Evolutionary conservation across 78 protist genomes (phyloP).

Genomic region (Bodo saltans): DNA sequence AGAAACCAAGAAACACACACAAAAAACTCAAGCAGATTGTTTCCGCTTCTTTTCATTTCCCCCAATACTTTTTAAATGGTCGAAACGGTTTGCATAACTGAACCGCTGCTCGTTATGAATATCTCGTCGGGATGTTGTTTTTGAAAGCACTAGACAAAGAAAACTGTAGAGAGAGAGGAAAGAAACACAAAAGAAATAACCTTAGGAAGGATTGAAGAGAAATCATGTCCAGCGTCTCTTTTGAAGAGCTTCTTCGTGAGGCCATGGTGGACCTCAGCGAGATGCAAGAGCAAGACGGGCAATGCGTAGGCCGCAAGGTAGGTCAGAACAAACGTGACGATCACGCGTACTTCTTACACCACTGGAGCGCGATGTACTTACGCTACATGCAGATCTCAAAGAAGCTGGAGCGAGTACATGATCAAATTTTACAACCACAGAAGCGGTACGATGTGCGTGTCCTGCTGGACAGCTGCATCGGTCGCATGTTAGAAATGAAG

Average conservation of each 20-base stretch:
- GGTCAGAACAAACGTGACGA: background rate
- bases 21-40: too few species aligned
- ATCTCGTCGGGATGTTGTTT: too few species aligned
- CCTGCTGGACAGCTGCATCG: constrained; percentile 38
- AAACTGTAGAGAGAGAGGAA: background rate
- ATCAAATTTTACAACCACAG: constrained; percentile 67
- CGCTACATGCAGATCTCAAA: constrained; percentile 41
- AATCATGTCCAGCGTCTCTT: constrained; percentile 26
- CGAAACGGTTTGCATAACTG: too few species aligned
- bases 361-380: constrained; percentile 38
- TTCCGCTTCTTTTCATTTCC: too few species aligned
- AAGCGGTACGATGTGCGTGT: constrained; percentile 46
- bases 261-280: constrained; percentile 35
- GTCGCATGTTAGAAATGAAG: constrained; percentile 60
- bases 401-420: constrained; percentile 55
- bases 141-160: too few species aligned
- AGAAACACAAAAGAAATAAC: background rate
- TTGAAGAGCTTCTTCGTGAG: constrained; percentile 28
- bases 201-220: background rate
- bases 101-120: too few species aligned
- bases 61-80: too few species aligned
- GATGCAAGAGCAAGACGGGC: constrained; percentile 21
- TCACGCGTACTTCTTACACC: background rate
- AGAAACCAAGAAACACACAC: too few species aligned
- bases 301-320: constrained; percentile 10